Evolutionary conservation across 176 grass and related monocot species (phyloP), one percentile per base, ranked within the genome.

Genomic region (Oropetium thomaeum): DNA sequence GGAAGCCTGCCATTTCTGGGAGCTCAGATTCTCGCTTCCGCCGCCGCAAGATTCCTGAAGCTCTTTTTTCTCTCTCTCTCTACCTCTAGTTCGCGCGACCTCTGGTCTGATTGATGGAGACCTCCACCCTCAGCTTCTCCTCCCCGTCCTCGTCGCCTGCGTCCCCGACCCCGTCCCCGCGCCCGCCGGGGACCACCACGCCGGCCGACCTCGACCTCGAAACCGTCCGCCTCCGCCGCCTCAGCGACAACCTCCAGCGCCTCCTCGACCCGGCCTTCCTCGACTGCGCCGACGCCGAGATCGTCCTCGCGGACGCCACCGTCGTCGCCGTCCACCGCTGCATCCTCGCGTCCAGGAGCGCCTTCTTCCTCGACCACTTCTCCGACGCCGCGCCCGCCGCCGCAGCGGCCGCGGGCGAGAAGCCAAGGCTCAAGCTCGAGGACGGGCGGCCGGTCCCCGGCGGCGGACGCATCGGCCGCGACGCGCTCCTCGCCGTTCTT

Each of bases 271-370:
- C 84, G 29, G 39, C 66, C 81, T 83, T 85, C 78, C 80, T 90
- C 78, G n/a, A 77, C 81, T 93, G 87, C 85, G 73, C 84, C 7
- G 91, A 90, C 75, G 79, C 87, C 53, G 79, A 90, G 52, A 30
- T 90, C 45, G 42, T 82, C 31, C 87, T 93, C 61, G 79, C 87
- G 31, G n/a, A 33, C 11, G 89, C 41, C 57, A 51, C 13, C 54
- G 60, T 62, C 25, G 82, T 90, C 51, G 84, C 75, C 53, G 59
- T 93, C 66, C 87, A 93, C 70, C 82, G 85, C 20, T 93, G 87
- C 67, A 93, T 93, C 81, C 75, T 93, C 67, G 87, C 84, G 17
- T 88, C 91, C 42, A 76, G 87, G 87, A 90, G 91, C 79, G 39
- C 44, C 70, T 93, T 93, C 79, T 93, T 93, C 66, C 45, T 49